These are phyloP conservation scores for Tolypocladium guangdongense DNA, from an alignment of 2,329 filamentous ascomycete species.

Conservation along the genomic window DNA sequence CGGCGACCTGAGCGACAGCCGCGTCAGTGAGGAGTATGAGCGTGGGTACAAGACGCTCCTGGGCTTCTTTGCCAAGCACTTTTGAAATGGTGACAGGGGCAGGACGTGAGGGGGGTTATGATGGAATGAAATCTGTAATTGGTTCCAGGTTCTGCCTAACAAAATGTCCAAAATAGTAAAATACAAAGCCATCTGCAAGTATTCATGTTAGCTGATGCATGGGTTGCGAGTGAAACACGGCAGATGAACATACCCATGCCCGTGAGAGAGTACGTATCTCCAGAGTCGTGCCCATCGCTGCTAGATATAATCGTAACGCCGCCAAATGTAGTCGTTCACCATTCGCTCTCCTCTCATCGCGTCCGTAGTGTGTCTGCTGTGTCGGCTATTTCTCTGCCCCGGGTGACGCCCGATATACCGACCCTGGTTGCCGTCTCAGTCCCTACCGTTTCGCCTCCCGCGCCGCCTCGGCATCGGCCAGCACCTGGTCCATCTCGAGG, in stretches of 20 bases:
- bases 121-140: background rate
- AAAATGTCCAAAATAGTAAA: background rate
- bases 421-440: background rate
- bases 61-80: slow-evolving; percentile 45
- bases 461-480: slow-evolving; percentile 30
- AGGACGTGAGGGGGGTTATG: background rate
- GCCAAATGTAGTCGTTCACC: background rate
- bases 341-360: background rate
- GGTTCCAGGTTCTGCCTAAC: background rate
- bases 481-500: slow-evolving; percentile 30
- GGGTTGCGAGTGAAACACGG: background rate
- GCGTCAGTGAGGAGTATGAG: slow-evolving; percentile 49
- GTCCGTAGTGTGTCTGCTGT: background rate
- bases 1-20: slow-evolving; percentile 43
- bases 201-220: background rate
- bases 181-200: background rate
- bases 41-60: slow-evolving; percentile 50
- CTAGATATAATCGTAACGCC: background rate
- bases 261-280: background rate
- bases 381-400: background rate
- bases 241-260: background rate
- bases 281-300: background rate
- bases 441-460: background rate
- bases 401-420: no score
- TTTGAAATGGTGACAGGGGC: slow-evolving; percentile 12